Evolutionary conservation across 768 basidiomycete genomes (phyloP).

Genomic region (Kwoniella mangroviensis): DNA sequence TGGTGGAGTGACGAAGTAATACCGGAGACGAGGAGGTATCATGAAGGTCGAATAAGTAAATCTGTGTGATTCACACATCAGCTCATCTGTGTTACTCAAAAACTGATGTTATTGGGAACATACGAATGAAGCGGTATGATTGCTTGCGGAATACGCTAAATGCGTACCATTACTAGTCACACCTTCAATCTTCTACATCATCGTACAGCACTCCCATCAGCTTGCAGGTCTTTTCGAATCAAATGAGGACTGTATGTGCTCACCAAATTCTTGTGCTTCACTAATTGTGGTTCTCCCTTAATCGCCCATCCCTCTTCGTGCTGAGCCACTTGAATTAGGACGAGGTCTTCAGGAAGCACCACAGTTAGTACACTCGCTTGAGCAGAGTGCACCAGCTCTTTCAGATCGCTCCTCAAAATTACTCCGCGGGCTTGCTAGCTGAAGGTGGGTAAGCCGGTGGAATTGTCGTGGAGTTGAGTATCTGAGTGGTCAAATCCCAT

Average conservation of each 20-base stretch:
- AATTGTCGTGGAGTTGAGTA: conserved; percentile 20
- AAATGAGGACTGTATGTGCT: neutral
- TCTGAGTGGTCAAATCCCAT: conserved; percentile 10
- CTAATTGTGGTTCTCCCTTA: neutral
- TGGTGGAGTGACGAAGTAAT: neutral
- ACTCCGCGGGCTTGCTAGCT: neutral
- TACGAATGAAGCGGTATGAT: neutral
- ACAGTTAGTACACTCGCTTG: conserved; percentile 7
- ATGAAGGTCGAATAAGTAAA: conserved; percentile 12
- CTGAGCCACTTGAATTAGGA: neutral
- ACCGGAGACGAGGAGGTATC: neutral
- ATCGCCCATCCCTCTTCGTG: neutral
- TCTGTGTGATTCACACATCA: neutral
- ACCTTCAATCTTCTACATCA: neutral
- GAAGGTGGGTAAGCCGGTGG: conserved; percentile 24
- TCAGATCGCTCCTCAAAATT: neutral
- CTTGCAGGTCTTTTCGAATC: no score
- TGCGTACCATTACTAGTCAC: conserved; percentile 5
- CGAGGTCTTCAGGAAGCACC: neutral
- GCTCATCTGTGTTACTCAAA: neutral
- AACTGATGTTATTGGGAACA: neutral
- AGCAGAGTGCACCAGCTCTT: neutral
- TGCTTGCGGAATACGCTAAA: neutral
- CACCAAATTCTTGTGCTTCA: neutral
- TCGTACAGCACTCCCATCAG: neutral